phyloP scores from a whole-genome alignment of 148 eudicot species.

The Simmondsia chinensis region DNA sequence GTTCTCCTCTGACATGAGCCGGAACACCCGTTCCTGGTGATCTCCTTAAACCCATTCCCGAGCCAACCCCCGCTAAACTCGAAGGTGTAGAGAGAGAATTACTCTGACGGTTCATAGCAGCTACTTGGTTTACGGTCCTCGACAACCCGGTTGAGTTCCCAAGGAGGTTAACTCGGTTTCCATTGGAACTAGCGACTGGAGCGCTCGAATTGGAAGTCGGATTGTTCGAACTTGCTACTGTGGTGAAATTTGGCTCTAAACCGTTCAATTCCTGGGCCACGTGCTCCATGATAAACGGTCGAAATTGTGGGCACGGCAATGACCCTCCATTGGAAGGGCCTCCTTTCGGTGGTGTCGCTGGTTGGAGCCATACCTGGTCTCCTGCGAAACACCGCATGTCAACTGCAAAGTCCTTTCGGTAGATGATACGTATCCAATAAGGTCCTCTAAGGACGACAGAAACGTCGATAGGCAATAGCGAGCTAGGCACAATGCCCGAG shows the following conservation, averaged over 20 bases:
- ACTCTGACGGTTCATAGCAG: constrained; percentile 54
- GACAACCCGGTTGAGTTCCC: constrained; percentile 37
- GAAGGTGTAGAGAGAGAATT: constrained; percentile 45
- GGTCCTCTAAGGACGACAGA: constrained; percentile 97
- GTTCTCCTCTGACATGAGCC: constrained; percentile 94
- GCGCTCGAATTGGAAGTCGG: constrained; percentile 35
- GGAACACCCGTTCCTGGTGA: constrained; percentile 73
- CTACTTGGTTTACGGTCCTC: constrained; percentile 51
- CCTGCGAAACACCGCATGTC: constrained; percentile 99
- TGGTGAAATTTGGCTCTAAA: constrained; percentile 69
- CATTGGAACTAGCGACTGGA: constrained; percentile 36
- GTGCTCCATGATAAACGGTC: constrained; percentile 99
- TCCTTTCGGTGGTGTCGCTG: constrained; percentile 96
- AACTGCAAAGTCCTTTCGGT: constrained; percentile 90
- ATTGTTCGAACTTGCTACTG: constrained; percentile 33
- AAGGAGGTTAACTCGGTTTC: constrained; percentile 47
- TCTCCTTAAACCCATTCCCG: constrained; percentile 63
- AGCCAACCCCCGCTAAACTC: constrained; percentile 36
- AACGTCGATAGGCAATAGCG: constrained; percentile 93
- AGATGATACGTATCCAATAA: constrained; percentile 91
- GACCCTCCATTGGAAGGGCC: constrained; percentile 95
- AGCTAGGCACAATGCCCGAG: constrained; percentile 96
- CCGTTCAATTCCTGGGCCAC: constrained; percentile 99
- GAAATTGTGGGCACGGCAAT: constrained; percentile 95
- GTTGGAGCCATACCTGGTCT: constrained; percentile 99